phyloP scores from a whole-genome alignment of 1,139 yeast species.

The Yamadazyma diospyri region DNA sequence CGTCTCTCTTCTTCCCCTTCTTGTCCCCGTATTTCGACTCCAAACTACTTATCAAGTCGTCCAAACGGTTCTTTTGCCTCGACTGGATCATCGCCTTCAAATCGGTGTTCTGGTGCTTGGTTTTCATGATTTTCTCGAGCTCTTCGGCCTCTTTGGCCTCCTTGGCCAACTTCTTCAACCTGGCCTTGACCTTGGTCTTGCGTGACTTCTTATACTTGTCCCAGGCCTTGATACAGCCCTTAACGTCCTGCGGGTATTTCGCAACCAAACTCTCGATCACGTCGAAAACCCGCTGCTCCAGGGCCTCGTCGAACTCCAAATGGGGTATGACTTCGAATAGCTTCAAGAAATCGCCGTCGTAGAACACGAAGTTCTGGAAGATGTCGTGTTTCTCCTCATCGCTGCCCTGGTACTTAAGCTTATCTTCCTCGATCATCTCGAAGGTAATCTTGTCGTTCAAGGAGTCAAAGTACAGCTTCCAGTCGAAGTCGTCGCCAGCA shows the following conservation, averaged over 20 bases:
- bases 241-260: slow-evolving; percentile 48
- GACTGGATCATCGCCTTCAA: slow-evolving; percentile 50
- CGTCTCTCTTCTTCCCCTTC: slow-evolving; percentile 36
- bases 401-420: slow-evolving; percentile 57
- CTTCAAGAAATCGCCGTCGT: slow-evolving; percentile 66
- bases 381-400: slow-evolving; percentile 69
- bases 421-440: slow-evolving; percentile 74
- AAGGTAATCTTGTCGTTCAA: slow-evolving; percentile 62
- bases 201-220: slow-evolving; percentile 50
- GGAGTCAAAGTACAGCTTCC: slow-evolving; percentile 64
- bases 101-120: slow-evolving; percentile 39
- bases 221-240: slow-evolving; percentile 48
- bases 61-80: slow-evolving; percentile 40
- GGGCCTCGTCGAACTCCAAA: slow-evolving; percentile 58
- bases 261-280: slow-evolving; percentile 53
- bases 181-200: slow-evolving; percentile 42
- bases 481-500: slow-evolving; percentile 36
- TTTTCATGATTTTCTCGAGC: slow-evolving; percentile 48
- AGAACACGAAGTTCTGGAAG: slow-evolving; percentile 50
- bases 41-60: slow-evolving; percentile 45
- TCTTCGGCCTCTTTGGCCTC: slow-evolving; percentile 72
- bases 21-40: slow-evolving; percentile 53
- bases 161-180: slow-evolving; percentile 44
- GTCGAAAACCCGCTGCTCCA: slow-evolving; percentile 56
- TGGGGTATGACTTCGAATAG: slow-evolving; percentile 78